Base-by-base conservation (phyloP, 1,284 basidiomycete genomes). In the Mycena citricolor region DNA sequence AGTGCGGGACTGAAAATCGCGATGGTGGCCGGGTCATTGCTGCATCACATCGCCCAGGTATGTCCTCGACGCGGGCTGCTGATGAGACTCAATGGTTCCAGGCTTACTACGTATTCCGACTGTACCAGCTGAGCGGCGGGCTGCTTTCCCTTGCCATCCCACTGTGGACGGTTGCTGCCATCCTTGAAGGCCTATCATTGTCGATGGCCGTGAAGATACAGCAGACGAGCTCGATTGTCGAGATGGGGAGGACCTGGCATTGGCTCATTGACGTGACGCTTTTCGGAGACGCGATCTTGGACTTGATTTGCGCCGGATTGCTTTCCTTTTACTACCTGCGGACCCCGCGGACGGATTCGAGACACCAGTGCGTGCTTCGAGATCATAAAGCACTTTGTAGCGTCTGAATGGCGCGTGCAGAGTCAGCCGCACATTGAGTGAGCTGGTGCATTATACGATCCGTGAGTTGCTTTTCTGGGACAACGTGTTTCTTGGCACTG, bases 271-370 rank as follows among this genome's bases (percentile, higher is more conserved):
- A 22, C 14, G 14, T 51, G 16, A 41, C 47, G 4, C 47, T 51
- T 30, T 47, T 51, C 33, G 41, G 44, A n/a, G 49, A 51, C 20
- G 49, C 49, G 8, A 8, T 21, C 21, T 32, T 47, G 8, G 49
- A 51, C 20, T 29, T 51, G 23, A 20, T 47, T 20, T 44, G 44
- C 14, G 40, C 49, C 5, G 38, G 22, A 8, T 41, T 51, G 5
- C 42, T 51, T 20, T 40, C 44, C 31, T 41, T 32, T 20, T 44
- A 47, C 29, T n/a, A n/a, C n/a, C n/a, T n/a, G n/a, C 38, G 47
- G n/a, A 47, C 38, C 28, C 13, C 26, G 12, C 26, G 42, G 33
- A 44, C n/a, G n/a, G n/a, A n/a, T n/a, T n/a, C n/a, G n/a, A n/a
- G n/a, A n/a, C n/a, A n/a, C n/a, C n/a, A n/a, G n/a, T n/a, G n/a